Base-by-base conservation (phyloP, 2,329 filamentous ascomycete genomes). In the Penicillium sp. region DNA sequence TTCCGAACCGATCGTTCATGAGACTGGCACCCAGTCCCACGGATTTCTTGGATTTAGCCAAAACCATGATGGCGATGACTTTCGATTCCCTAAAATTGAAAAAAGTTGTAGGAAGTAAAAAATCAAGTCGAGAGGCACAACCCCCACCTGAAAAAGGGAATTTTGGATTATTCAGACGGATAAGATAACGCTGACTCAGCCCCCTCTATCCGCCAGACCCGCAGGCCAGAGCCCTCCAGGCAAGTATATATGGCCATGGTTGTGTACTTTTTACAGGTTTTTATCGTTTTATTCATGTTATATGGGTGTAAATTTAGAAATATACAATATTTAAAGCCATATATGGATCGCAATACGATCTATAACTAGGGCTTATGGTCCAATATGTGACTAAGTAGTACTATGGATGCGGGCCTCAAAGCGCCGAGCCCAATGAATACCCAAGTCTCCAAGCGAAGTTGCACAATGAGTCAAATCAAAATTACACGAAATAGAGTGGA, bases 1-100 rank as follows among this genome's bases (percentile, higher is more conserved):
- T 96, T 72, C 93, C 91, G 77, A 97, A 97, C 58, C 93, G 89
- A 79, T 97, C 94, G 75, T 97, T 97, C 94, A 99, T 99, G 74
- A 99, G 86, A 79, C 89, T 87, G 80, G 97, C 97, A 75, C 94
- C 94, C 79, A 99, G 87, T 75, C 94, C 94, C 70, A 97, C 91
- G 70, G 87, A 84, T 78, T 93, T 96, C 77, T 97, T 97, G 65
- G 92, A 96, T 80, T 97, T 99, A 77, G 94, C 87, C 70, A 90
- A 78, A 69, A 88, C 86, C 88, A 90, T 90, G 42, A 65, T 81
- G 75, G 52, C 43, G 40, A 54, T 60, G 58, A 29, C 54, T 49
- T 47, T 40, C 2, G 19, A 27, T 42, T 55, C 35, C 19, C 27
- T 29, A 35, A 54, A 50, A 33, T 58, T 41, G 29, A 46, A 41